A percentile compares a stretch with the other conserved stretches of the same genome.
These are phyloP conservation scores for Cryptococcus depauperatus DNA, from an alignment of 1,284 basidiomycete species.

Conservation along the genomic window DNA sequence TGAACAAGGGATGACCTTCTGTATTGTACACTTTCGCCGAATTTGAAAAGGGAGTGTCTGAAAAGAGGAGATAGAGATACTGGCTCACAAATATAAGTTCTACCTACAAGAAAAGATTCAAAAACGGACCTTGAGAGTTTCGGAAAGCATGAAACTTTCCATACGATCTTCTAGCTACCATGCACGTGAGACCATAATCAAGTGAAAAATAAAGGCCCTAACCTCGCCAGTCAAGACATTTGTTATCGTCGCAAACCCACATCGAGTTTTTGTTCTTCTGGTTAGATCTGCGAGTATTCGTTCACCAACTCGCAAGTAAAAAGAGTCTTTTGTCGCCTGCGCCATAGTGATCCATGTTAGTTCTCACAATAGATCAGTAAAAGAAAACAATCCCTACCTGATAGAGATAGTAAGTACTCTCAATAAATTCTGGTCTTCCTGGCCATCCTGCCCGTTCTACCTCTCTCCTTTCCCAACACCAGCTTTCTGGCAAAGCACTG, in stretches of 20 bases:
- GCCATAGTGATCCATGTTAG: constrained; percentile 6
- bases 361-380: neutral
- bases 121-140: constrained; percentile 67
- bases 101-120: neutral
- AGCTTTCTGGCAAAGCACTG: constrained; percentile 80
- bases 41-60: constrained; percentile 67
- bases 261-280: constrained; percentile 65
- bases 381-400: constrained; percentile 51
- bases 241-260: constrained; percentile 72
- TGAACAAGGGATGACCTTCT: constrained; percentile 78
- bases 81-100: constrained; percentile 34
- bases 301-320: constrained; percentile 84
- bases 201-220: neutral
- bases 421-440: constrained; percentile 77
- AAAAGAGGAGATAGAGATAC: constrained; percentile 87
- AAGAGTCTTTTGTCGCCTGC: constrained; percentile 80
- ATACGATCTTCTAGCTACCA: constrained; percentile 68
- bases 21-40: constrained; percentile 71
- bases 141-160: constrained; percentile 86
- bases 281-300: constrained; percentile 68
- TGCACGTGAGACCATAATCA: neutral
- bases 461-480: constrained; percentile 63
- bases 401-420: constrained; percentile 90
- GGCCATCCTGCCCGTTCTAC: constrained; percentile 77
- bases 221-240: constrained; percentile 65